These are phyloP conservation scores for Tetrahymena elliotti DNA, from an alignment of 73 alveolate species.

Conservation along the genomic window DNA sequence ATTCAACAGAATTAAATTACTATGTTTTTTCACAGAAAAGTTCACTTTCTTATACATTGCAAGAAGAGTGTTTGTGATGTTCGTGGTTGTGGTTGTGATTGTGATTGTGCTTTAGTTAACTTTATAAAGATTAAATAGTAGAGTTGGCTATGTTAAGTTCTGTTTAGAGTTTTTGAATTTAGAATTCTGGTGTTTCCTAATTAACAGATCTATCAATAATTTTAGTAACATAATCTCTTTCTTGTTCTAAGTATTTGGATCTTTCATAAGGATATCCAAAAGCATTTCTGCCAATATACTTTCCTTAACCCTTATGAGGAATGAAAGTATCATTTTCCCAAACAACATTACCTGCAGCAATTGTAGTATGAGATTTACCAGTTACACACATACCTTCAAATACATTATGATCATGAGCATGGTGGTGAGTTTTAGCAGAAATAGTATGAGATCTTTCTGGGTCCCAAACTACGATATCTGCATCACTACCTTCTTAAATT, in stretches of 20 bases:
- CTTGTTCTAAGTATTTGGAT: slow-evolving; percentile 13
- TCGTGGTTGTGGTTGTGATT: background rate
- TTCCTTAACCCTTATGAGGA: slow-evolving; percentile 35
- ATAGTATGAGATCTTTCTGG: slow-evolving; percentile 49
- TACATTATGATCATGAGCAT: slow-evolving; percentile 58
- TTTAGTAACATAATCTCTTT: slow-evolving; percentile 9
- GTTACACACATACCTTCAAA: slow-evolving; percentile 42
- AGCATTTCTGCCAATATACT: slow-evolving; percentile 13
- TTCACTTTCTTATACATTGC: background rate
- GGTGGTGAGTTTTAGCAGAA: slow-evolving; percentile 69
- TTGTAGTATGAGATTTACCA: slow-evolving; percentile 45
- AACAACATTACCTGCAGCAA: slow-evolving; percentile 40
- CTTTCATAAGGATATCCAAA: slow-evolving; percentile 42
- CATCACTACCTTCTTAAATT: slow-evolving; percentile 66
- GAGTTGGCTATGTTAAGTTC: slow-evolving; percentile 13
- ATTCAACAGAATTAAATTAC: slow-evolving; percentile 10
- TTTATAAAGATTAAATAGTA: slow-evolving; percentile 1
- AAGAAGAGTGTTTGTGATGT: background rate
- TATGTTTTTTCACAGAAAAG: background rate
- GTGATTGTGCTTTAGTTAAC: background rate
- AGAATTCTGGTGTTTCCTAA: background rate
- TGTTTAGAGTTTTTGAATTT: slow-evolving; percentile 1
- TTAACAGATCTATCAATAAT: slow-evolving; percentile 22
- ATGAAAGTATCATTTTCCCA: slow-evolving; percentile 22
- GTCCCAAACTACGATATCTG: slow-evolving; percentile 68